phyloP scores from a whole-genome alignment of 768 basidiomycete species.

The Suillus ampliporus region DNA sequence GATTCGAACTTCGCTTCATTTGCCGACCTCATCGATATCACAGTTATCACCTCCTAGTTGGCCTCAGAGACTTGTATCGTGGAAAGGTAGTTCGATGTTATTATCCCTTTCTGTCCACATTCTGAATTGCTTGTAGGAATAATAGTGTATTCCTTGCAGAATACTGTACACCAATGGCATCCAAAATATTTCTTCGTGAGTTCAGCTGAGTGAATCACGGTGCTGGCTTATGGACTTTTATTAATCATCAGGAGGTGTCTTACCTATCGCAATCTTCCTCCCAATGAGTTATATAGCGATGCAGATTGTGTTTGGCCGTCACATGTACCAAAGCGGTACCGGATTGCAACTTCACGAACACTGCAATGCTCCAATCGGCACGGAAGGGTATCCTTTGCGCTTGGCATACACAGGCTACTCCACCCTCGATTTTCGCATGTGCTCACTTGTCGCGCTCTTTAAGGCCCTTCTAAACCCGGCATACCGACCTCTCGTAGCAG shows the following conservation, averaged over 20 bases:
- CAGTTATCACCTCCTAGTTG: too few species aligned
- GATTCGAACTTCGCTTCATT: too few species aligned
- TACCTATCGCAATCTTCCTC: constrained; percentile 28
- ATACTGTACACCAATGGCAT: neutral
- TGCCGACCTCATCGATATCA: too few species aligned
- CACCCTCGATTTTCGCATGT: constrained; percentile 46
- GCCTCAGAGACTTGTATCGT: neutral
- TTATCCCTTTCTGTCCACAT: neutral
- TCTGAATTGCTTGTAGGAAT: neutral
- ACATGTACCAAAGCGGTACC: constrained; percentile 20
- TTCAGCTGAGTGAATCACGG: neutral
- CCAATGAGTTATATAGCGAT: constrained; percentile 18
- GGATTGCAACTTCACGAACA: constrained; percentile 29
- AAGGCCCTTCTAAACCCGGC: constrained; percentile 33
- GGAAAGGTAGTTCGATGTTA: neutral
- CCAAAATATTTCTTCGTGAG: constrained; percentile 9
- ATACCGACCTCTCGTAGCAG: constrained; percentile 23
- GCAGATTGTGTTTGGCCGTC: constrained; percentile 20
- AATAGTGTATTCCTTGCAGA: neutral
- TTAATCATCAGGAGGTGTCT: constrained; percentile 16
- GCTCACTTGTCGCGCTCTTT: constrained; percentile 54
- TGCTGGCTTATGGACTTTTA: neutral
- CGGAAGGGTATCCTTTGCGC: constrained; percentile 34
- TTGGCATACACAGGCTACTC: constrained; percentile 46
- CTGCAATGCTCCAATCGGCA: constrained; percentile 34